Conservation (phyloP, 441 rosid genomes). For the Cnidoscolus chayamansa region DNA sequence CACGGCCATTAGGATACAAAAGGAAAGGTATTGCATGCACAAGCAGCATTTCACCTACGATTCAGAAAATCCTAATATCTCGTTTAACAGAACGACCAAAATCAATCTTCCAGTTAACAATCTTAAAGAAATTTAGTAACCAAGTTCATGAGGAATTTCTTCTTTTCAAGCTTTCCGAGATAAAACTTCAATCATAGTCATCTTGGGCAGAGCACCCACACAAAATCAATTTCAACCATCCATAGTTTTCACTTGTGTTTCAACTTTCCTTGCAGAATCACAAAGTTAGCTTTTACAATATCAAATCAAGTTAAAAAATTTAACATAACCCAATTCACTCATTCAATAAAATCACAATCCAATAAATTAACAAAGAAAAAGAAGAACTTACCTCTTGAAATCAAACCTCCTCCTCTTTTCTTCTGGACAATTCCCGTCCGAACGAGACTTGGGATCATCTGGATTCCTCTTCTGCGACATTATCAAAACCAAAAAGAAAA, state of each 20-base stretch:
- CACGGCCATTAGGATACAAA: neutral
- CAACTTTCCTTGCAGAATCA: neutral
- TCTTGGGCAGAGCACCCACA: constrained; percentile 1
- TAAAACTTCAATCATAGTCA: neutral
- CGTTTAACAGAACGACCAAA: neutral
- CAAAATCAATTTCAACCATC: constrained; percentile 3
- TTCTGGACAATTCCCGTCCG: constrained; percentile 43
- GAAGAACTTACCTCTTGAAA: constrained; percentile 44
- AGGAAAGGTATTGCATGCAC: constrained; percentile 1
- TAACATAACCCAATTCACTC: neutral
- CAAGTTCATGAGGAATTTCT: neutral
- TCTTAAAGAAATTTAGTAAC: neutral
- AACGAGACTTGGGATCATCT: constrained; percentile 55
- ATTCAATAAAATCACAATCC: neutral
- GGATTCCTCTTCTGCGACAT: constrained; percentile 87
- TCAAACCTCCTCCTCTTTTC: constrained; percentile 62
- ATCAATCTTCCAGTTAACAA: neutral
- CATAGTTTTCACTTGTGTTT: neutral
- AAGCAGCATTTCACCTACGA: neutral
- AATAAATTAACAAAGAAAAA: neutral
- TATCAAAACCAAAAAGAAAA: constrained; percentile 15
- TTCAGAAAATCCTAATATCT: neutral
- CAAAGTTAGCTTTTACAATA: neutral
- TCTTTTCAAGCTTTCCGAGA: neutral
- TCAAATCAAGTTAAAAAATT: constrained; percentile 5